Evolutionary conservation across 192 early-diverging fungal genomes (phyloP), one percentile per base, ranked within the genome.

Genomic region (Radiomyces spectabilis): DNA sequence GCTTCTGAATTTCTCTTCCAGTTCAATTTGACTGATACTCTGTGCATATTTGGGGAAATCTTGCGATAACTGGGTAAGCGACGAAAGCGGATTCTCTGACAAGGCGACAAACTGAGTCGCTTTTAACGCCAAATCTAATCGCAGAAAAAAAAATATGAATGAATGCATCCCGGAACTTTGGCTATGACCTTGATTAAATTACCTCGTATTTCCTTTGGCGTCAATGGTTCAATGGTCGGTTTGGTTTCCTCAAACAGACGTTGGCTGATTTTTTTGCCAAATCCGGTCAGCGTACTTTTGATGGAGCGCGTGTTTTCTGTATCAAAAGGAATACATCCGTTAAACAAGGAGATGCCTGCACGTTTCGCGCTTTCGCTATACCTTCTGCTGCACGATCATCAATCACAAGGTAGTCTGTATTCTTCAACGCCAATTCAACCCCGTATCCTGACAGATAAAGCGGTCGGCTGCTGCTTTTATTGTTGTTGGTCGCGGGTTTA

Each of bases 351-450:
- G 5, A 13, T 37, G 9, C 2, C 49, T 66, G n/a, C n/a, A n/a
- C n/a, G n/a, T n/a, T n/a, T n/a, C n/a, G n/a, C n/a, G n/a, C n/a
- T n/a, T n/a, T n/a, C n/a, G n/a, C n/a, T n/a, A n/a, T n/a, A 55
- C 51, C 48, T 32, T 68, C 77, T 46, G 81, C 69, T 38, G 85
- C 77, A 19, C 94, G 84, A 66, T 99, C 96, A 56, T 99, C 96
- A 34, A 87, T 86, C 16, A 93, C 93, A 66, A 90, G 87, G 72
- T 99, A 99, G 61, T 99, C 97, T 6, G 92, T 93, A 46, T 81
- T 96, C 71, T 99, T 99, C n/a, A 99, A 57, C 10, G 82, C 86
- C 33, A 99, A 74, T 63, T 93, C 93, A 7, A 93, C 92, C 2
- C 94, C 93, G 53, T 95, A 99, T 51, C 97, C 97, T 9, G 84